Conservation (phyloP, 2,329 filamentous ascomycete genomes). For the Aphanocladium album region DNA sequence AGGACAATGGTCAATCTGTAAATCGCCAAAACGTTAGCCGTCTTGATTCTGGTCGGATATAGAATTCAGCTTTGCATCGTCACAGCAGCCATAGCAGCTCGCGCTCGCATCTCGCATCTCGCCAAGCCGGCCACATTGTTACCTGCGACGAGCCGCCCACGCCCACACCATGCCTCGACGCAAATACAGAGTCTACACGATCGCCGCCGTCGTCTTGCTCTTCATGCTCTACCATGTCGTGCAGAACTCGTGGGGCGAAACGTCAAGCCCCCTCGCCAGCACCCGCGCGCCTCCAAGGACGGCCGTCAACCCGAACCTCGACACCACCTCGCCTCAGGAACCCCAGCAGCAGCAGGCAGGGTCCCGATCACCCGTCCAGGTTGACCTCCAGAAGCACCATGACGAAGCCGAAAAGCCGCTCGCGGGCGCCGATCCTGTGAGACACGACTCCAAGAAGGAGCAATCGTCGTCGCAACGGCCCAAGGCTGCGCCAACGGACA, state of each 20-base stretch:
- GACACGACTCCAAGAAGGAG: background rate
- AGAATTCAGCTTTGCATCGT: background rate
- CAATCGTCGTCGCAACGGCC: background rate
- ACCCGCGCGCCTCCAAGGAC: conserved; percentile 1
- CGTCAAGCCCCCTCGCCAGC: background rate
- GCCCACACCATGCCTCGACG: conserved; percentile 50
- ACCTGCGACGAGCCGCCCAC: background rate
- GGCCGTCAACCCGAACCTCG: conserved; percentile 1
- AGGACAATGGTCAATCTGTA: background rate
- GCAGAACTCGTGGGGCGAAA: conserved; percentile 35
- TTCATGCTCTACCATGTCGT: conserved; percentile 49
- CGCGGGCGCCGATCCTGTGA: background rate
- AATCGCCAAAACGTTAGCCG: background rate
- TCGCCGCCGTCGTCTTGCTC: conserved; percentile 50
- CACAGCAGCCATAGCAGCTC: background rate
- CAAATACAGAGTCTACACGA: conserved; percentile 56
- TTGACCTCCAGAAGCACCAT: conserved; percentile 1
- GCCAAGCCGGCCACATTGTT: background rate
- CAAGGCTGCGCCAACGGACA: background rate
- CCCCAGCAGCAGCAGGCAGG: background rate
- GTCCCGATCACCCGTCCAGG: background rate
- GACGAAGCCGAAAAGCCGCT: background rate
- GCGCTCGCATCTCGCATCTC: background rate
- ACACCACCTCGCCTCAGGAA: background rate
- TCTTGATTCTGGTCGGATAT: background rate